phyloP scores from a whole-genome alignment of 345 rosid species.

The Garcia nutans region DNA sequence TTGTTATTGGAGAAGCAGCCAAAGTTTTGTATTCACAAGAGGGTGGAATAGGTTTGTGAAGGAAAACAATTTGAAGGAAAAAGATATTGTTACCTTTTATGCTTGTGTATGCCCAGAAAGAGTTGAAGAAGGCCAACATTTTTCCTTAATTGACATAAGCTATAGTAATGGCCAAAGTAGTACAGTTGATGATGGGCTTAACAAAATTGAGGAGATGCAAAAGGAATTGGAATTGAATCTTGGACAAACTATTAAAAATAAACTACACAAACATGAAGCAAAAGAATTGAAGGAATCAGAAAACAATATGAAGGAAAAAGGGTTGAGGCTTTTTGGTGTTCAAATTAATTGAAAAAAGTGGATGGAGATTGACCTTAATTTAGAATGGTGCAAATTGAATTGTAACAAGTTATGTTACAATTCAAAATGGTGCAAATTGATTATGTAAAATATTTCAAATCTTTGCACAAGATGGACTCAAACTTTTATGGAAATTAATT shows the following conservation, averaged over 20 bases:
- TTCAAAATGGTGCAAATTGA: no score
- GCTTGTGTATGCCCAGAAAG: constrained; percentile 19
- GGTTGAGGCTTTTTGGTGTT: constrained; percentile 58
- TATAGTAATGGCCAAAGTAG: constrained; percentile 15
- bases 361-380: no score
- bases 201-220: constrained; percentile 22
- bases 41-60: constrained; percentile 36
- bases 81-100: constrained; percentile 22
- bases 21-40: constrained; percentile 33
- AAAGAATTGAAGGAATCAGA: constrained; percentile 5
- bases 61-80: constrained; percentile 28
- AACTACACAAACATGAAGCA: constrained; percentile 1
- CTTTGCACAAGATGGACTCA: no score
- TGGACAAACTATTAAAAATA: constrained; percentile 19
- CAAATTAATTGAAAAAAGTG: constrained; percentile 28
- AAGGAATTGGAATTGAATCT: constrained; percentile 34
- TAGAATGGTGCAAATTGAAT: no score
- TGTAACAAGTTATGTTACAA: no score
- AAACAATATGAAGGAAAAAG: constrained; percentile 13
- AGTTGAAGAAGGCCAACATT: constrained; percentile 20
- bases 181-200: constrained; percentile 4
- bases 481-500: no score
- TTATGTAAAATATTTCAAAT: no score
- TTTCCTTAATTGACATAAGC: constrained; percentile 46
- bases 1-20: constrained; percentile 31